Evolutionary conservation across 805 yeast species (phyloP).

Genomic region (Danielozyma ontarioensis): DNA sequence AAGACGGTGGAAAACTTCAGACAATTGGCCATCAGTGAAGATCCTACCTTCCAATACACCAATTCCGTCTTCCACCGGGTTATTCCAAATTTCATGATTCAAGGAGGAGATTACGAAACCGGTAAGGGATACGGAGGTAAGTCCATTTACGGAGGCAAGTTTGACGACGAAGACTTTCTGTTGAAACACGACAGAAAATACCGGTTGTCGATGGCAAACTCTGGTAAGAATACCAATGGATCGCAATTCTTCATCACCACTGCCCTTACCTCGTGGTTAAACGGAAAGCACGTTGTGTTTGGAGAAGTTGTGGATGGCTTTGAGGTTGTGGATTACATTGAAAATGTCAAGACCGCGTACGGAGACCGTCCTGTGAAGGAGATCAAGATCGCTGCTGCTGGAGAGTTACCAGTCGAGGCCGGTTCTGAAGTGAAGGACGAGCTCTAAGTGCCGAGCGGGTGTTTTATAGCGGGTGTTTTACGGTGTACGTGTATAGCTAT

Average conservation of each 20-base stretch:
- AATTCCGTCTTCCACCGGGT: constrained; percentile 70
- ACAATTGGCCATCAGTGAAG: constrained; percentile 45
- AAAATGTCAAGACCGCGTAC: constrained; percentile 60
- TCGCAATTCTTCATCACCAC: constrained; percentile 96
- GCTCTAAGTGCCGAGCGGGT: constrained; percentile 18
- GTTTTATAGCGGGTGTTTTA: no score
- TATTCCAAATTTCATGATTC: constrained; percentile 70
- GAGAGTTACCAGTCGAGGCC: constrained; percentile 46
- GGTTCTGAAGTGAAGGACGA: constrained; percentile 19
- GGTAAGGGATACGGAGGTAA: constrained; percentile 76
- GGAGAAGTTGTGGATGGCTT: constrained; percentile 89
- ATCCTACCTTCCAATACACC: constrained; percentile 60
- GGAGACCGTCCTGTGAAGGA: constrained; percentile 70
- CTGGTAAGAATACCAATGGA: constrained; percentile 77
- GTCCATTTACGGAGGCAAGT: constrained; percentile 70
- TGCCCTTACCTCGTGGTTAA: constrained; percentile 85
- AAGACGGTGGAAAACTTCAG: constrained; percentile 32
- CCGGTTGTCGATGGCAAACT: constrained; percentile 72
- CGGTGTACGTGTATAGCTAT: no score
- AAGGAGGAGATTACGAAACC: constrained; percentile 81
- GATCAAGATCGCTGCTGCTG: constrained; percentile 63
- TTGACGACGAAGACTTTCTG: constrained; percentile 72
- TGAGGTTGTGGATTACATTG: constrained; percentile 75
- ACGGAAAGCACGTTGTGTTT: constrained; percentile 92
- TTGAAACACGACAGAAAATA: constrained; percentile 68